phyloP scores from a whole-genome alignment of 1,284 basidiomycete genomes.

The Cutaneotrichosporon cavernicola region DNA sequence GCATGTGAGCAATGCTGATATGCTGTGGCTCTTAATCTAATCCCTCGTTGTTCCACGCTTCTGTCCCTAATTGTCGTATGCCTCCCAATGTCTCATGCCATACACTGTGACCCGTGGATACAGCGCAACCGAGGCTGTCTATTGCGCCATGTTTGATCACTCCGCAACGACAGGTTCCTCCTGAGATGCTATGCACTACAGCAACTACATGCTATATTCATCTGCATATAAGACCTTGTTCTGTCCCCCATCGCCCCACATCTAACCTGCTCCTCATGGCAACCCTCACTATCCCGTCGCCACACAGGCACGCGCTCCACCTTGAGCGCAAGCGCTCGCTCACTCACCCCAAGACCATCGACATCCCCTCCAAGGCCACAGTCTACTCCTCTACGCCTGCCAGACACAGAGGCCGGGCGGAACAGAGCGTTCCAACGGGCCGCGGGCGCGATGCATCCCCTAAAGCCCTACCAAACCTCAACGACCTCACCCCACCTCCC shows the following conservation, averaged over 20 bases:
- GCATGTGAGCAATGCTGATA: not conserved
- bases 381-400: not conserved
- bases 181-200: no score
- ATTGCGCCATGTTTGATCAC: no score
- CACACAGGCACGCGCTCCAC: not conserved
- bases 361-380: not conserved
- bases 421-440: not conserved
- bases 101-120: no score
- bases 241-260: not conserved
- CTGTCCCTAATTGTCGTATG: no score
- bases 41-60: no score
- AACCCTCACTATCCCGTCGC: not conserved
- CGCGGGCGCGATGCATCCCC: conserved; percentile 28
- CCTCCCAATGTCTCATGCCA: no score
- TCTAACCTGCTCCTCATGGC: not conserved
- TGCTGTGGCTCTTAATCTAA: not conserved
- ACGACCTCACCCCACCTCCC: conserved; percentile 18
- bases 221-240: not conserved
- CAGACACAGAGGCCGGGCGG: not conserved
- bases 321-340: conserved; percentile 5
- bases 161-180: no score
- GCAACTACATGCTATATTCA: not conserved
- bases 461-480: conserved; percentile 23
- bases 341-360: not conserved
- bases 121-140: no score